A percentile compares a stretch with the other conserved stretches of the same genome.
Evolutionary conservation across 441 rosid species (phyloP).

Genomic region (Bocquillonia castaneifolia): DNA sequence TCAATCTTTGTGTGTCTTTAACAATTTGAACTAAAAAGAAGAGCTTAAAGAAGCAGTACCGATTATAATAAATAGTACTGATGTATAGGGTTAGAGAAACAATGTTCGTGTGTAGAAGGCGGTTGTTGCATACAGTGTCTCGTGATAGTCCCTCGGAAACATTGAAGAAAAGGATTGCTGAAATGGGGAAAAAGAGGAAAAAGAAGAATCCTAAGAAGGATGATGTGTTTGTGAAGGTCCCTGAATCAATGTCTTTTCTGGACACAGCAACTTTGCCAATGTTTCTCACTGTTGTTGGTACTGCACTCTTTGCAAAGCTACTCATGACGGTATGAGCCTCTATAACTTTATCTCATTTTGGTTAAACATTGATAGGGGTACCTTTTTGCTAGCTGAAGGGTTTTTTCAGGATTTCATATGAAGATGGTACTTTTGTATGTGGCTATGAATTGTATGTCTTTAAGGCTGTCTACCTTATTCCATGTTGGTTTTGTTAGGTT

Average conservation of each 20-base stretch:
- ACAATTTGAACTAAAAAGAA: no score
- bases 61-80: no score
- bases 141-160: slow-evolving; percentile 52
- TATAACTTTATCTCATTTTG: background rate
- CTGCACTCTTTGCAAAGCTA: slow-evolving; percentile 67
- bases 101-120: slow-evolving; percentile 29
- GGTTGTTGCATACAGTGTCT: slow-evolving; percentile 42
- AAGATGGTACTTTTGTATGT: background rate
- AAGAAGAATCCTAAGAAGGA: slow-evolving; percentile 47
- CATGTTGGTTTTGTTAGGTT: background rate
- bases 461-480: background rate
- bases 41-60: no score
- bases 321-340: slow-evolving; percentile 69
- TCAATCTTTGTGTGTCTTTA: no score
- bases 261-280: slow-evolving; percentile 83
- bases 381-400: no score
- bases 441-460: background rate
- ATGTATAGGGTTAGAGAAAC: slow-evolving; percentile 42
- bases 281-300: slow-evolving; percentile 64
- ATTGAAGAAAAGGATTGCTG: slow-evolving; percentile 49
- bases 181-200: slow-evolving; percentile 56
- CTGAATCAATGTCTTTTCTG: slow-evolving; percentile 56
- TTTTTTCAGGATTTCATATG: background rate
- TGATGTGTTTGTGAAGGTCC: slow-evolving; percentile 69
- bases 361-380: background rate